Evolutionary conservation across 2,329 filamentous ascomycete species (phyloP).

Genomic region (Penicillium digitatum): DNA sequence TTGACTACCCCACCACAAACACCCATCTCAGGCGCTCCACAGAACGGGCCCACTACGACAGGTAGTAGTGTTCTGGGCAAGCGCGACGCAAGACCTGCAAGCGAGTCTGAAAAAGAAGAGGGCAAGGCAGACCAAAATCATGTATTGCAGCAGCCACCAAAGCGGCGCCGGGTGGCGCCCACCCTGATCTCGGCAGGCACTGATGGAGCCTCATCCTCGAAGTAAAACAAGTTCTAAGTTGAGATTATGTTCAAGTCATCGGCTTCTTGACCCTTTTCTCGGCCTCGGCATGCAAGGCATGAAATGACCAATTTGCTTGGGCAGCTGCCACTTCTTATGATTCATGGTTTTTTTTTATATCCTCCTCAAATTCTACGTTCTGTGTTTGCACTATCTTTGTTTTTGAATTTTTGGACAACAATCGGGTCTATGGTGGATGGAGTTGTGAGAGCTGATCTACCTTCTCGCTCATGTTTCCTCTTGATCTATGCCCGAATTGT

Average conservation of each 20-base stretch:
- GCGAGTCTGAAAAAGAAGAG: slow-evolving; percentile 47
- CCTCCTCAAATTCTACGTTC: neutral
- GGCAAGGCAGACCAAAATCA: slow-evolving; percentile 45
- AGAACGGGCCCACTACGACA: slow-evolving; percentile 50
- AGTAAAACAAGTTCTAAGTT: slow-evolving; percentile 4
- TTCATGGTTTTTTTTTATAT: slow-evolving; percentile 19
- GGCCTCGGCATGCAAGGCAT: neutral
- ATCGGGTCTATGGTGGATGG: neutral
- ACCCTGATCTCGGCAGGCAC: slow-evolving; percentile 51
- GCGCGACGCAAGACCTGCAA: slow-evolving; percentile 41
- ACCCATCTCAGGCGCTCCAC: slow-evolving; percentile 53
- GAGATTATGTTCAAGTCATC: neutral
- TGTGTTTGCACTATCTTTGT: neutral
- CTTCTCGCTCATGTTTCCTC: slow-evolving; percentile 9
- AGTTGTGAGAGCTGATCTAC: neutral
- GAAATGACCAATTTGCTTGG: neutral
- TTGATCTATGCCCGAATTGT: slow-evolving; percentile 4
- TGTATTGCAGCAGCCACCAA: slow-evolving; percentile 46
- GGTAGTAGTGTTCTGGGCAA: slow-evolving; percentile 54
- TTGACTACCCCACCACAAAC: slow-evolving; percentile 90
- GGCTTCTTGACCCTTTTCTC: neutral
- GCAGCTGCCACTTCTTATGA: slow-evolving; percentile 13
- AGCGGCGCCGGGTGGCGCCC: slow-evolving; percentile 68
- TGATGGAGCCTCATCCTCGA: slow-evolving; percentile 11
- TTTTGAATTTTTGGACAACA: neutral